phyloP scores from a whole-genome alignment of 2,329 filamentous ascomycete genomes.

The Lecanicillium sp. region DNA sequence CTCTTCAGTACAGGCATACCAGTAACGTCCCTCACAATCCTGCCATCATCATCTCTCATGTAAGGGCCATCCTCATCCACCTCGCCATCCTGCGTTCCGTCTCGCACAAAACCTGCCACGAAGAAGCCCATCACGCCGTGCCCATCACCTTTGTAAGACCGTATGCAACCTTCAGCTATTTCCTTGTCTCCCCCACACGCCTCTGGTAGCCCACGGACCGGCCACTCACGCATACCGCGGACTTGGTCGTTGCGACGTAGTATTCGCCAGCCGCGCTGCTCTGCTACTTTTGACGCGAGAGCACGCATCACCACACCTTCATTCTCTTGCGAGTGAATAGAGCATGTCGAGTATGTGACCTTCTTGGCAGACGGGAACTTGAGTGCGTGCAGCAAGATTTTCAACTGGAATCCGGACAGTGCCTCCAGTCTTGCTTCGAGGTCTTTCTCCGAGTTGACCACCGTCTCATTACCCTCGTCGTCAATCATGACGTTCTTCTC shows the following conservation, averaged over 20 bases:
- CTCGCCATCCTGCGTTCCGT: slow-evolving; percentile 12
- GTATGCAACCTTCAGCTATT: slow-evolving; percentile 67
- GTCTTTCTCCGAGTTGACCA: slow-evolving; percentile 45
- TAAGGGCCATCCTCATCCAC: slow-evolving; percentile 37
- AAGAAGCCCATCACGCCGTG: slow-evolving; percentile 94
- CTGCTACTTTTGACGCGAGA: slow-evolving; percentile 59
- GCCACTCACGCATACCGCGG: slow-evolving; percentile 68
- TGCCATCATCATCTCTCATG: slow-evolving; percentile 46
- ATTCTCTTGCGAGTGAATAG: slow-evolving; percentile 79
- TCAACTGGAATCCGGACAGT: slow-evolving; percentile 74
- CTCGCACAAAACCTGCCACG: slow-evolving; percentile 68
- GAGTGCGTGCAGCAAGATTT: slow-evolving; percentile 77
- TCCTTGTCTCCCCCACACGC: slow-evolving; percentile 40
- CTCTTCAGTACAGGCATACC: slow-evolving; percentile 29
- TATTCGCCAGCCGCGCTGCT: slow-evolving; percentile 67
- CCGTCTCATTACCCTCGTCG: slow-evolving; percentile 50
- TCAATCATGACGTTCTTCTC: slow-evolving; percentile 38
- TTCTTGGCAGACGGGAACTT: slow-evolving; percentile 65
- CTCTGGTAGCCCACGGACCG: slow-evolving; percentile 50
- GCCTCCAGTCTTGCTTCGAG: slow-evolving; percentile 59
- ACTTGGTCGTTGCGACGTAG: slow-evolving; percentile 66
- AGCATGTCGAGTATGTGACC: slow-evolving; percentile 93
- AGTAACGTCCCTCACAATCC: slow-evolving; percentile 34
- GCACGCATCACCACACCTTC: slow-evolving; percentile 73
- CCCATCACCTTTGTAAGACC: slow-evolving; percentile 73